Evolutionary conservation across 1,284 basidiomycete genomes (phyloP).

Genomic region (Tilletia indica): DNA sequence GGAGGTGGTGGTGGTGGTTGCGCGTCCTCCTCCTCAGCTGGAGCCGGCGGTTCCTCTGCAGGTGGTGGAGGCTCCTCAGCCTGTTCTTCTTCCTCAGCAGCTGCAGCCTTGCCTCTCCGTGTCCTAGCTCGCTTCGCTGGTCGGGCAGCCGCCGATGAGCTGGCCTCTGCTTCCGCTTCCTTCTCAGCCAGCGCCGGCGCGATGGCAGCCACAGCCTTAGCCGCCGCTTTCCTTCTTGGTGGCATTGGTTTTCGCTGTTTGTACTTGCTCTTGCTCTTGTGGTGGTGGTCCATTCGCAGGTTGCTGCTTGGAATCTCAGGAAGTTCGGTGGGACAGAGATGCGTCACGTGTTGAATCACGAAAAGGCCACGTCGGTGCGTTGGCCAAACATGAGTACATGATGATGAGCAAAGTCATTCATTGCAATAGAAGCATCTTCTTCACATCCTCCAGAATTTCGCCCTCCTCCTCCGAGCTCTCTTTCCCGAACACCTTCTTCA

Average conservation of each 20-base stretch:
- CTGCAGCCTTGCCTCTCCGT: not conserved
- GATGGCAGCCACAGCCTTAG: not conserved
- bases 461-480: too few relatives aligned
- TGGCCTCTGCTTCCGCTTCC: not conserved
- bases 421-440: too few relatives aligned
- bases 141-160: not conserved
- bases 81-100: not conserved
- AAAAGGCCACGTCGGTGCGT: too few relatives aligned
- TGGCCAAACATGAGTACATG: too few relatives aligned
- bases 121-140: conserved; percentile 6
- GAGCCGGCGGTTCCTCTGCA: not conserved
- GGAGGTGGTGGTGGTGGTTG: too few relatives aligned
- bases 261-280: not conserved
- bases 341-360: too few relatives aligned
- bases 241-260: not conserved
- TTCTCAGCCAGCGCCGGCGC: not conserved
- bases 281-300: not conserved
- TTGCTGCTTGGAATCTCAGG: too few relatives aligned
- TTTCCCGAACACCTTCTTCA: not conserved
- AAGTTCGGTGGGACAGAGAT: too few relatives aligned
- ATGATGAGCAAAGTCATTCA: too few relatives aligned
- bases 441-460: too few relatives aligned
- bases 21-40: too few relatives aligned
- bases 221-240: conserved; percentile 10
- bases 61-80: not conserved